phyloP scores from a whole-genome alignment of 805 yeast species.

The Torulaspora franciscae region DNA sequence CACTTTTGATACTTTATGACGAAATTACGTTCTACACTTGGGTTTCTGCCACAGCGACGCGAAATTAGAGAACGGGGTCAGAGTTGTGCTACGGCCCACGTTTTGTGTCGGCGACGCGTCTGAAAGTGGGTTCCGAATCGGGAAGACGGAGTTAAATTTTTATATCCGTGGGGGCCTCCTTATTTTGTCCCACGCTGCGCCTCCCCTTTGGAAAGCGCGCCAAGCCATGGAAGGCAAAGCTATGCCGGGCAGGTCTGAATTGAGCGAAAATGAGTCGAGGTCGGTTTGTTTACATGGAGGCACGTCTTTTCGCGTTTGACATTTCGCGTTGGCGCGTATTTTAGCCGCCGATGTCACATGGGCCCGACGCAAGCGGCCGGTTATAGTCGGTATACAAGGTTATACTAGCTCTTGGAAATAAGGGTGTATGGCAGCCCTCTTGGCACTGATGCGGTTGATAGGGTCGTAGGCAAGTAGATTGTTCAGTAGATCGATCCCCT shows the following conservation, averaged over 20 bases:
- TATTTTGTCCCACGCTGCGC: not conserved
- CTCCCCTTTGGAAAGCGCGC: not conserved
- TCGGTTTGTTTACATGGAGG: not conserved
- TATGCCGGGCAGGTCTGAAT: no score
- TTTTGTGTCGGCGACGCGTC: no score
- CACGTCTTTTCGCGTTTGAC: not conserved
- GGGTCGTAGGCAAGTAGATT: conserved; percentile 87
- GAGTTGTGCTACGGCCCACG: no score
- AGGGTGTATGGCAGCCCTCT: conserved; percentile 85
- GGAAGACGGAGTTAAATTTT: not conserved
- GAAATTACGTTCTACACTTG: not conserved
- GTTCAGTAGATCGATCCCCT: conserved; percentile 79
- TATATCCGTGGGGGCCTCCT: no score
- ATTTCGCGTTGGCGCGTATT: not conserved
- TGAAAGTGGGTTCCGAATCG: no score
- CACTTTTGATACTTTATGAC: no score
- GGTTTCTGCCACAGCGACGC: conserved; percentile 1
- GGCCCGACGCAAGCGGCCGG: not conserved
- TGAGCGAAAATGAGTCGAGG: not conserved
- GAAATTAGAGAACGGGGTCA: not conserved
- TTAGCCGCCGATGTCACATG: conserved; percentile 1
- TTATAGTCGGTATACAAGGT: not conserved
- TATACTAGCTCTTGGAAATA: conserved; percentile 36
- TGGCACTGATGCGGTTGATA: conserved; percentile 87
- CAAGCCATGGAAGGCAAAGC: not conserved